Conservation (phyloP, 2,329 filamentous ascomycete species). For the Aspergillus jensenii region DNA sequence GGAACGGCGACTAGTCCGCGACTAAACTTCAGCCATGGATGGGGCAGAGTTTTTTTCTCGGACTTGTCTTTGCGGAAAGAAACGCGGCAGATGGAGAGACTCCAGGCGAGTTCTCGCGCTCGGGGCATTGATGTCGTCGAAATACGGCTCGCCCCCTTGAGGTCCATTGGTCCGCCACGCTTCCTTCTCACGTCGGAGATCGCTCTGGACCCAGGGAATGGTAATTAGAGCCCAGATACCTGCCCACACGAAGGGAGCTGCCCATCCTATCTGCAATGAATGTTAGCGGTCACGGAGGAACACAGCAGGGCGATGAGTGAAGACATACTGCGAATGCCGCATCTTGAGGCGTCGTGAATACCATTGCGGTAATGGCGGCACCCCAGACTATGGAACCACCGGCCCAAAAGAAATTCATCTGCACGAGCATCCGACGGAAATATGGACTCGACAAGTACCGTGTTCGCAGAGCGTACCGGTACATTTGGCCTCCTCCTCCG, state of each 20-base stretch:
- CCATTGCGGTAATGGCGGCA: constrained; percentile 47
- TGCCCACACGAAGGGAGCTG: constrained; percentile 33
- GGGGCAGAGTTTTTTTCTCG: constrained; percentile 27
- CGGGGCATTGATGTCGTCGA: constrained; percentile 38
- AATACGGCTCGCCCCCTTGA: constrained; percentile 37
- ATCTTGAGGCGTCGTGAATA: constrained; percentile 50
- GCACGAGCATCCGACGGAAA: constrained; percentile 55
- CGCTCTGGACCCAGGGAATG: constrained; percentile 47
- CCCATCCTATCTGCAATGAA: constrained; percentile 17
- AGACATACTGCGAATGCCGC: constrained; percentile 49
- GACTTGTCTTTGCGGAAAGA: constrained; percentile 26
- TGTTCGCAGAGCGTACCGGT: constrained; percentile 51
- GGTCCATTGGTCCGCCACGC: constrained; percentile 39
- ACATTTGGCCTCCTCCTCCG: constrained; percentile 58
- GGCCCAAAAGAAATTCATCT: constrained; percentile 59
- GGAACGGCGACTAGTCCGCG: background rate
- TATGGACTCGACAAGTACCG: constrained; percentile 55
- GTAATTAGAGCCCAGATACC: constrained; percentile 49
- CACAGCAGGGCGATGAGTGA: background rate
- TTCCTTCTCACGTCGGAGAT: constrained; percentile 45
- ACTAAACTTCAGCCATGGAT: constrained; percentile 22
- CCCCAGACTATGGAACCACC: constrained; percentile 51
- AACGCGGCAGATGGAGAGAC: constrained; percentile 30
- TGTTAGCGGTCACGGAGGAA: constrained; percentile 7
- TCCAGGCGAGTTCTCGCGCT: constrained; percentile 38